phyloP scores from a whole-genome alignment of 306 rosid genomes.

The Vigna hirtella region DNA sequence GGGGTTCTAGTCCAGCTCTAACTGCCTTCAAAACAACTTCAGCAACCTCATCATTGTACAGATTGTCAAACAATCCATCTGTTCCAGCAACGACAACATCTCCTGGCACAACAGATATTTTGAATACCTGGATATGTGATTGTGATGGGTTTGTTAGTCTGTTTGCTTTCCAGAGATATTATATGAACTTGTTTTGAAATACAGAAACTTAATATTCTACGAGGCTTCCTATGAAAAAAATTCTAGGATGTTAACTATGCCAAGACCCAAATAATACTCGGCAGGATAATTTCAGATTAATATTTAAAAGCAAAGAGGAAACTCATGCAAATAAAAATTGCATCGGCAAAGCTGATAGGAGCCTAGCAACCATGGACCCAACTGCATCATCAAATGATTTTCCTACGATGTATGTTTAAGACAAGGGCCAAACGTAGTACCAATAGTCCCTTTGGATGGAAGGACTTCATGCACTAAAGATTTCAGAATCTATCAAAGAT shows the following conservation, averaged over 20 bases:
- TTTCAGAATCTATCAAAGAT: not conserved
- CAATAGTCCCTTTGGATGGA: not conserved
- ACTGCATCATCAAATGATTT: not conserved
- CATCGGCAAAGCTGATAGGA: slow-evolving; percentile 1
- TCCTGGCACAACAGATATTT: slow-evolving; percentile 65
- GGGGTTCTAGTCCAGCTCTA: slow-evolving; percentile 75
- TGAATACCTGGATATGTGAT: slow-evolving; percentile 21
- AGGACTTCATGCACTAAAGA: not conserved
- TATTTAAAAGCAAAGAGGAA: not conserved
- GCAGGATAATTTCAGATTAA: not conserved
- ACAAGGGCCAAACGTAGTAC: not conserved
- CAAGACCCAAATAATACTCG: not conserved
- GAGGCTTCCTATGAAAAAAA: slow-evolving; percentile 12
- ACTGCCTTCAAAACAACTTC: slow-evolving; percentile 66
- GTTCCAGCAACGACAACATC: slow-evolving; percentile 87
- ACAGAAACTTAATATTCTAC: slow-evolving; percentile 7
- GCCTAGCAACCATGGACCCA: not conserved
- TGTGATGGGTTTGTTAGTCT: slow-evolving; percentile 20
- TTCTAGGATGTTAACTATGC: not conserved
- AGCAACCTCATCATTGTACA: slow-evolving; percentile 70
- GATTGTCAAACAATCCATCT: slow-evolving; percentile 91
- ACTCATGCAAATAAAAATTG: not conserved
- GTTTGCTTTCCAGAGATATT: not conserved
- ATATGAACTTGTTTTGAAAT: not conserved
- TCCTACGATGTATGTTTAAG: not conserved